phyloP scores from a whole-genome alignment of 306 rosid species.

The Acacia acuminata region DNA sequence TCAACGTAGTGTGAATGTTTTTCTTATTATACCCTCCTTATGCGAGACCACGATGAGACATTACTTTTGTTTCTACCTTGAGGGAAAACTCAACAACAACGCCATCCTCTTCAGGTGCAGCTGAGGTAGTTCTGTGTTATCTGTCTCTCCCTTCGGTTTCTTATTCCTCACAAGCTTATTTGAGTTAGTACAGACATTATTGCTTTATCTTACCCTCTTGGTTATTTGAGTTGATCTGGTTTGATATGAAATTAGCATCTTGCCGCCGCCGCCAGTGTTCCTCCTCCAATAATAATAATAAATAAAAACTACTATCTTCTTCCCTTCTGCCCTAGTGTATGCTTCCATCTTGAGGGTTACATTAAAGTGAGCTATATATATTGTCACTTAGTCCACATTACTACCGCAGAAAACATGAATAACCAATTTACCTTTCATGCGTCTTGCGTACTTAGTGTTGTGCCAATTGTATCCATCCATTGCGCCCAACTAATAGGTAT shows the following conservation, averaged over 20 bases:
- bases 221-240: not conserved
- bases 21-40: no score
- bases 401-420: not conserved
- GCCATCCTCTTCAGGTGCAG: not conserved
- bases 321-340: not conserved
- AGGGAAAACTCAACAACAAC: not conserved
- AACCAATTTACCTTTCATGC: not conserved
- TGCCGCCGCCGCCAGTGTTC: no score
- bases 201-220: not conserved
- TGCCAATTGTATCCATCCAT: slow-evolving; percentile 60
- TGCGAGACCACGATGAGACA: not conserved
- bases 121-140: not conserved
- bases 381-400: not conserved
- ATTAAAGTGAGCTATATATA: not conserved
- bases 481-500: slow-evolving; percentile 28
- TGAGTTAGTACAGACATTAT: not conserved
- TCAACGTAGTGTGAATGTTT: not conserved
- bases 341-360: not conserved
- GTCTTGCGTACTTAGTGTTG: slow-evolving; percentile 45
- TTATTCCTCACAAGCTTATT: not conserved
- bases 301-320: no score
- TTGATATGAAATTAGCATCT: not conserved
- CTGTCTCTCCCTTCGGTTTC: not conserved
- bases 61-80: not conserved
- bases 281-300: no score